Evolutionary conservation across 2,329 filamentous ascomycete species (phyloP).

Genomic region (Curvularia lunata): DNA sequence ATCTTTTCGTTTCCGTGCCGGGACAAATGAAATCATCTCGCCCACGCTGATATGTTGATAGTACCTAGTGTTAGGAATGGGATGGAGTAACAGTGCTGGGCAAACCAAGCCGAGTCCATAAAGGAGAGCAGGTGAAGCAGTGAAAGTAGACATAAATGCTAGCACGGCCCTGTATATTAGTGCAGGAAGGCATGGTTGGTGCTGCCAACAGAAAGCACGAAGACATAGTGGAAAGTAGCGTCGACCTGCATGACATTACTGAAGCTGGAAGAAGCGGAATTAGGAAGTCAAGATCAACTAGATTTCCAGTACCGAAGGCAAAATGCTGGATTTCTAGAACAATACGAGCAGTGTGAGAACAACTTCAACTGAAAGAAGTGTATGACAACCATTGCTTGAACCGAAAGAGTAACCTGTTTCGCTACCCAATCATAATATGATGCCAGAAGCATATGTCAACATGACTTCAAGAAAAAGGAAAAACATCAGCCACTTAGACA

Average conservation of each 20-base stretch:
- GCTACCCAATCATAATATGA: neutral
- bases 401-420: neutral
- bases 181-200: neutral
- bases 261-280: neutral
- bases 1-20: slow-evolving; percentile 43
- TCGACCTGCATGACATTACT: neutral
- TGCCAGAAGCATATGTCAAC: neutral
- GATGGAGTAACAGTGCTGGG: slow-evolving; percentile 10
- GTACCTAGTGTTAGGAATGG: neutral
- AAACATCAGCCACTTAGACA: neutral
- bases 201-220: neutral
- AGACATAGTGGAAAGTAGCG: neutral
- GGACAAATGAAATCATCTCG: slow-evolving; percentile 43
- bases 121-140: neutral
- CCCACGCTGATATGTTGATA: neutral
- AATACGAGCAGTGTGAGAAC: neutral
- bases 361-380: neutral
- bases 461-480: neutral
- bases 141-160: neutral
- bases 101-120: slow-evolving; percentile 1
- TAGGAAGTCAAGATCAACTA: neutral
- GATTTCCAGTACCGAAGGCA: neutral
- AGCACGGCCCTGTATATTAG: neutral
- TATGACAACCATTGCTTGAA: neutral
- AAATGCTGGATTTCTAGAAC: neutral